phyloP scores from a whole-genome alignment of 805 yeast species.

The Saccharomyces cerevisiae region DNA sequence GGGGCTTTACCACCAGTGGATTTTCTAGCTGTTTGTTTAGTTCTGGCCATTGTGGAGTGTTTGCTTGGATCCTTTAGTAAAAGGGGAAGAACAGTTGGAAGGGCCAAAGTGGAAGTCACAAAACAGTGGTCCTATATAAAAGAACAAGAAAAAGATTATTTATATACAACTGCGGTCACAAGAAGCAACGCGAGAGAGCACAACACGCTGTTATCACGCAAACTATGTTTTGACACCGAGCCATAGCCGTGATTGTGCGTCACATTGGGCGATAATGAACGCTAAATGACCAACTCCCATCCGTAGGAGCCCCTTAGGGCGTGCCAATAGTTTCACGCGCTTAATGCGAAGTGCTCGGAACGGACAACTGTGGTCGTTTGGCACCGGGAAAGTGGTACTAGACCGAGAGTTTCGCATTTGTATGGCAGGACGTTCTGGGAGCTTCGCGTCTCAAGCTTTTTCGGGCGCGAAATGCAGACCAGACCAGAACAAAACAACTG shows the following conservation, averaged over 20 bases:
- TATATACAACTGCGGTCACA: background rate
- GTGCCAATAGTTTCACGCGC: background rate
- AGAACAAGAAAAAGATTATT: background rate
- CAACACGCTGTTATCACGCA: background rate
- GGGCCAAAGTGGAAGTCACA: no score
- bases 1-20: conserved; percentile 95
- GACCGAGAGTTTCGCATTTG: conserved; percentile 1
- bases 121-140: no score
- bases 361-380: background rate
- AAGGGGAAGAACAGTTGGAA: background rate
- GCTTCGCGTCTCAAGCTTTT: conserved; percentile 1
- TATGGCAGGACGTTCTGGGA: conserved; percentile 2
- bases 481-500: background rate
- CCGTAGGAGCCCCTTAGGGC: background rate
- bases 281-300: background rate
- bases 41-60: conserved; percentile 63
- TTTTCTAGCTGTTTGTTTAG: conserved; percentile 89
- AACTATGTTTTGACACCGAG: background rate
- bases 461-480: background rate
- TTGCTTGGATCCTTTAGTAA: background rate
- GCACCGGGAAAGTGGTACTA: background rate
- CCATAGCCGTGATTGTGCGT: conserved; percentile 1
- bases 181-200: background rate
- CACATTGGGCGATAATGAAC: conserved; percentile 2
- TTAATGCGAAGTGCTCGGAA: background rate